phyloP scores from a whole-genome alignment of 495 filamentous ascomycete species.

The Aspergillus taichungensis region DNA sequence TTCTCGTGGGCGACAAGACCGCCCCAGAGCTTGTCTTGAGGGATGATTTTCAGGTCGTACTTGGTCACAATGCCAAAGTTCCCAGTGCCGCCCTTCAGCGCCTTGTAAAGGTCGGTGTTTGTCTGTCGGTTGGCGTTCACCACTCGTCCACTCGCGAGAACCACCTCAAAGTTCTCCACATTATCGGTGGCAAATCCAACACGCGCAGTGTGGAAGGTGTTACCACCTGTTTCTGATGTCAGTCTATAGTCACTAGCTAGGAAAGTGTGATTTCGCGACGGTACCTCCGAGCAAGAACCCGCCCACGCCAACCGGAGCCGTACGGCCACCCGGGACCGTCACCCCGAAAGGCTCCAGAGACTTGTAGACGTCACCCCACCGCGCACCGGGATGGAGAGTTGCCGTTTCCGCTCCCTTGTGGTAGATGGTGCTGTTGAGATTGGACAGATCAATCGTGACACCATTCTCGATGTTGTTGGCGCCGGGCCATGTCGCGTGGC shows the following conservation, averaged over 20 bases:
- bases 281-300: conserved; percentile 33
- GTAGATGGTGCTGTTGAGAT: conserved; percentile 34
- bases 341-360: conserved; percentile 22
- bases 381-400: conserved; percentile 32
- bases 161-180: conserved; percentile 42
- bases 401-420: conserved; percentile 25
- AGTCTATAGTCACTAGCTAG: not conserved
- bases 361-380: conserved; percentile 38
- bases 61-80: conserved; percentile 51
- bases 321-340: conserved; percentile 31
- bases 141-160: conserved; percentile 40
- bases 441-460: conserved; percentile 42
- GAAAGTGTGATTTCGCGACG: not conserved
- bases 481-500: conserved; percentile 30
- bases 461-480: conserved; percentile 34
- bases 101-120: conserved; percentile 41
- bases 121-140: conserved; percentile 34
- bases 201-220: conserved; percentile 31
- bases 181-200: conserved; percentile 41
- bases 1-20: conserved; percentile 16
- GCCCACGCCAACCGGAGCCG: conserved; percentile 33
- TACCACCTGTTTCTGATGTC: conserved; percentile 17
- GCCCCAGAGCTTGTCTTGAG: conserved; percentile 29
- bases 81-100: conserved; percentile 45
- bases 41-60: conserved; percentile 30